Conservation (phyloP, 345 rosid species). For the Leavenworthia alabamica region DNA sequence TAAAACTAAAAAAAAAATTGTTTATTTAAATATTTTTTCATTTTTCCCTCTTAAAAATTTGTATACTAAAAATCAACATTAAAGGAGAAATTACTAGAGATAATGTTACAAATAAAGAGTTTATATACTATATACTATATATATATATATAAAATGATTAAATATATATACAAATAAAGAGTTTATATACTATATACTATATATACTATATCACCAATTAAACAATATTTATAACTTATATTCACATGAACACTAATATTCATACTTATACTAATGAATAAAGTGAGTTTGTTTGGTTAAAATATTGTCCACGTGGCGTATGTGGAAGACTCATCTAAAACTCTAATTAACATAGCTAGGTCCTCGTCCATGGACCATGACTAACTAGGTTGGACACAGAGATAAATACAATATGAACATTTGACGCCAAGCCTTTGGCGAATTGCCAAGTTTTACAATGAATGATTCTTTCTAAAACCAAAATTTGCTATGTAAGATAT, state of each 20-base stretch:
- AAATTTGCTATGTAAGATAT: not conserved
- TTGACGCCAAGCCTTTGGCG: slow-evolving; percentile 21
- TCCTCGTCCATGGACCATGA: not conserved
- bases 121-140: too few species aligned
- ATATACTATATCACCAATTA: not conserved
- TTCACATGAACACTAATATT: not conserved
- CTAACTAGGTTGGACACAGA: slow-evolving; percentile 14
- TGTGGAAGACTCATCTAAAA: not conserved
- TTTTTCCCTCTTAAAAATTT: too few species aligned
- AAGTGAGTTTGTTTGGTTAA: not conserved
- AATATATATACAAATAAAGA: too few species aligned
- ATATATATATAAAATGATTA: too few species aligned
- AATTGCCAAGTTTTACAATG: not conserved
- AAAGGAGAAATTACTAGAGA: too few species aligned
- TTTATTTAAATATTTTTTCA: too few species aligned
- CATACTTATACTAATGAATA: not conserved
- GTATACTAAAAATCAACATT: too few species aligned
- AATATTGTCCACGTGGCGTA: not conserved
- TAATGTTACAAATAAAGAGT: too few species aligned
- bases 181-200: too few species aligned
- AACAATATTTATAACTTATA: not conserved
- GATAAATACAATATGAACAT: slow-evolving; percentile 8
- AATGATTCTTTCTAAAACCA: not conserved
- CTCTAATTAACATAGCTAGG: slow-evolving; percentile 2
- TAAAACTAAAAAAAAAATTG: too few species aligned